Evolutionary conservation across 768 basidiomycete species (phyloP).

Genomic region (Phylloporus arenicola): DNA sequence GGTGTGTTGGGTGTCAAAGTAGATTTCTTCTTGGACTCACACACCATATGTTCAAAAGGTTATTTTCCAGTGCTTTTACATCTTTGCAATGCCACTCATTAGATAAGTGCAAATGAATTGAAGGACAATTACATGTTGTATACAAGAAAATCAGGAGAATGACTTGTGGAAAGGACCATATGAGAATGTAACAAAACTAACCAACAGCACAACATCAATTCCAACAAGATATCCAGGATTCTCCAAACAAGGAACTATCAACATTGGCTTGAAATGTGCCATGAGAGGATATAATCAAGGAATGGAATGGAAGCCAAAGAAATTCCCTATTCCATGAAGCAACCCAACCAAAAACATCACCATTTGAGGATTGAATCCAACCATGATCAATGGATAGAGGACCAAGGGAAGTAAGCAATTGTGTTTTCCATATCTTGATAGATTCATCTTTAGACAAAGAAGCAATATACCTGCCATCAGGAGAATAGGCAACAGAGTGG

Average conservation of each 20-base stretch:
- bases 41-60: no score
- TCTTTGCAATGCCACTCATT: no score
- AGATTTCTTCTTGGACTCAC: no score
- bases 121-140: no score
- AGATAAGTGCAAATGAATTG: no score
- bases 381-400: neutral
- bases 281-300: neutral
- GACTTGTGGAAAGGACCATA: no score
- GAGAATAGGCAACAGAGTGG: neutral
- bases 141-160: no score
- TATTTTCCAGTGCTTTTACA: no score
- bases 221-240: neutral
- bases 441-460: neutral
- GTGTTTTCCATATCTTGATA: neutral
- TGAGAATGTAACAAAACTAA: neutral
- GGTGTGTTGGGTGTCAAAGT: no score
- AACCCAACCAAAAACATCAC: neutral
- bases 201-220: neutral
- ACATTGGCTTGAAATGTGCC: neutral
- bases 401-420: neutral
- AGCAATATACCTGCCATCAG: neutral
- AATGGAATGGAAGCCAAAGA: neutral
- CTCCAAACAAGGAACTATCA: neutral
- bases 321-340: neutral
- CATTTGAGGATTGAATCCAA: neutral